Base-by-base conservation (phyloP, 176 grass and related monocot genomes). In the Avena sativa region DNA sequence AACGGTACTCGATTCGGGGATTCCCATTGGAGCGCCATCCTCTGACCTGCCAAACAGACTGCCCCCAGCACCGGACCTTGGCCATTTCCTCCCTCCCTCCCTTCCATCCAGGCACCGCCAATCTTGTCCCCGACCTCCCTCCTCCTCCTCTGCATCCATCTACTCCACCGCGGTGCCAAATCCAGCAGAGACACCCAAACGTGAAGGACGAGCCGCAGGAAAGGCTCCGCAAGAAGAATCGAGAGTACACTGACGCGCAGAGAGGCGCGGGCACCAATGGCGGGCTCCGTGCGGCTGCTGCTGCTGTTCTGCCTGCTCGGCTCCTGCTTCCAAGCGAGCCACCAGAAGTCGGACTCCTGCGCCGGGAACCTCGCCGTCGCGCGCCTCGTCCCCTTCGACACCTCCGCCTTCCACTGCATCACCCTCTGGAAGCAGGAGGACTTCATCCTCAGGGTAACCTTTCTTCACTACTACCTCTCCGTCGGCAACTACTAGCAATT, bases 331-430 rank as follows among this genome's bases (percentile, higher is more conserved):
- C 79, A 79, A 15, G 82, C 53, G 47, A 96, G 68, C 55, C 89
- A 85, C 77, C 97, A 98, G 87, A 71, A 87, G 65, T 65, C 93
- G n/a, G 94, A 99, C 60, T 93, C 92, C 23, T 99, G 97, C 90
- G 36, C 69, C 47, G 63, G 74, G 19, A 32, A 72, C 68, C 72
- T 99, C 79, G 57, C 50, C 8, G 89, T 93, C 20, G 40, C 87
- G 40, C 81, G 75, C 19, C 82, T 91, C 83, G 85, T 99, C 21
- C 97, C 94, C 20, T 99, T 99, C 90, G 85, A 94, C 83, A 76
- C 84, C 66, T 47, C 87, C 23, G 86, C 76, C 79, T 92, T 99
- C 82, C 80, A 66, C n/a, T 96, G 97, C 89, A 20, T 74, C 80
- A 15, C 79, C 47, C 84, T 86, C 32, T 99, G 97, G 97, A 93